Percentiles rank a stretch among this genome's conserved stretches.
phyloP scores from a whole-genome alignment of 148 eudicot genomes.

The Amaranthus hypochondriacus region DNA sequence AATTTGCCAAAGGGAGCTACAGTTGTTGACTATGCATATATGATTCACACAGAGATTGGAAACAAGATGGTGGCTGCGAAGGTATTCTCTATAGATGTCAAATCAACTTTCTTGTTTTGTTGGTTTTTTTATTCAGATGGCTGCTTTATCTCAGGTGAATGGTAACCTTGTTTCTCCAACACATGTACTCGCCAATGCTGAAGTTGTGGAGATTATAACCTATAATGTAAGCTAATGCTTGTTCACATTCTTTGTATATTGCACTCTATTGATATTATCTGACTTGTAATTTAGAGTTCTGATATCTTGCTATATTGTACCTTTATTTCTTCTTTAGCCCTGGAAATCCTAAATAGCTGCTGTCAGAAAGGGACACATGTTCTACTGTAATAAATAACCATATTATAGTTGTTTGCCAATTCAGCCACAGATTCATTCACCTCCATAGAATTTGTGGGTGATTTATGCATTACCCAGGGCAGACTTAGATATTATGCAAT shows the following conservation, averaged over 20 bases:
- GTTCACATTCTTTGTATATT: not conserved
- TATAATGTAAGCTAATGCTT: slow-evolving; percentile 55
- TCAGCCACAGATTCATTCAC: not conserved
- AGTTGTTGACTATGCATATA: slow-evolving; percentile 91
- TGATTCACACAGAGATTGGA: slow-evolving; percentile 96
- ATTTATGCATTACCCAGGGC: too few species aligned
- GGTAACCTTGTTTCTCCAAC: slow-evolving; percentile 83
- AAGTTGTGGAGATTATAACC: slow-evolving; percentile 91
- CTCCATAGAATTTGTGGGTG: not conserved
- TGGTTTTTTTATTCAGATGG: slow-evolving; percentile 11
- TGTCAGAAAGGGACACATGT: not conserved
- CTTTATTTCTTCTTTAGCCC: not conserved
- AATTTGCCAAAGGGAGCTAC: slow-evolving; percentile 95
- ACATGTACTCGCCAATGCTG: slow-evolving; percentile 92
- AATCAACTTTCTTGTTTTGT: slow-evolving; percentile 3
- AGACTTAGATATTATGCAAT: too few species aligned
- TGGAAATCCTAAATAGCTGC: not conserved
- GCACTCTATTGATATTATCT: not conserved
- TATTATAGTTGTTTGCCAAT: not conserved
- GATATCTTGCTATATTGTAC: not conserved
- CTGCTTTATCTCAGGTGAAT: slow-evolving; percentile 67
- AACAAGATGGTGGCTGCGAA: slow-evolving; percentile 98
- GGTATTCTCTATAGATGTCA: slow-evolving; percentile 39
- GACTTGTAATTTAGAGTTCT: not conserved
- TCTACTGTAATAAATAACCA: not conserved